These are phyloP conservation scores for Capsella rubella DNA, from an alignment of 441 rosid species.

Conservation along the genomic window DNA sequence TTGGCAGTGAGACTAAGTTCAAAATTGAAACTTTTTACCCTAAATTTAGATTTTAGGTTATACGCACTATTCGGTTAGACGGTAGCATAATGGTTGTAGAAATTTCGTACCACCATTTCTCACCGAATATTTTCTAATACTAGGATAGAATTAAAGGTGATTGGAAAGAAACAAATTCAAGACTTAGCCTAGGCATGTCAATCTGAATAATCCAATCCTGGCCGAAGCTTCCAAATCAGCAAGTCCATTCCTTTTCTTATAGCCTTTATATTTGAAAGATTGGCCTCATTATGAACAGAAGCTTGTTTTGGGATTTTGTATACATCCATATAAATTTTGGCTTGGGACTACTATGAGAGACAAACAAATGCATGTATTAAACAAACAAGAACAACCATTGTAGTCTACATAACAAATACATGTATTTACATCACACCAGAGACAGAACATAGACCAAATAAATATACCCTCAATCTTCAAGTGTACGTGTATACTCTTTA, in stretches of 20 bases:
- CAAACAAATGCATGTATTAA: constrained; percentile 11
- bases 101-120: too few species aligned
- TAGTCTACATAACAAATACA: constrained; percentile 26
- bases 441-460: constrained; percentile 23
- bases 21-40: constrained; percentile 15
- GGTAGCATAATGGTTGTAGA: neutral
- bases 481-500: constrained; percentile 18
- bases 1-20: neutral
- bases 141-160: too few species aligned
- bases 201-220: neutral
- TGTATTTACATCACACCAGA: constrained; percentile 41
- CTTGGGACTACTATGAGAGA: constrained; percentile 1
- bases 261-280: neutral
- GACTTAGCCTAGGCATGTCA: neutral
- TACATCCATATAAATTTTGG: neutral
- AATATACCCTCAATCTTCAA: constrained; percentile 13
- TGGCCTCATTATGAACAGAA: neutral
- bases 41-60: neutral
- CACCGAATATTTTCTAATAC: too few species aligned
- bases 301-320: neutral
- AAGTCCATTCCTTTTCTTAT: neutral
- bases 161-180: too few species aligned
- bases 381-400: constrained; percentile 21
- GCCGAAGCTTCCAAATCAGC: neutral
- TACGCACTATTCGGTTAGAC: neutral